Base-by-base conservation (phyloP, 768 basidiomycete species). In the Mycena crocata region DNA sequence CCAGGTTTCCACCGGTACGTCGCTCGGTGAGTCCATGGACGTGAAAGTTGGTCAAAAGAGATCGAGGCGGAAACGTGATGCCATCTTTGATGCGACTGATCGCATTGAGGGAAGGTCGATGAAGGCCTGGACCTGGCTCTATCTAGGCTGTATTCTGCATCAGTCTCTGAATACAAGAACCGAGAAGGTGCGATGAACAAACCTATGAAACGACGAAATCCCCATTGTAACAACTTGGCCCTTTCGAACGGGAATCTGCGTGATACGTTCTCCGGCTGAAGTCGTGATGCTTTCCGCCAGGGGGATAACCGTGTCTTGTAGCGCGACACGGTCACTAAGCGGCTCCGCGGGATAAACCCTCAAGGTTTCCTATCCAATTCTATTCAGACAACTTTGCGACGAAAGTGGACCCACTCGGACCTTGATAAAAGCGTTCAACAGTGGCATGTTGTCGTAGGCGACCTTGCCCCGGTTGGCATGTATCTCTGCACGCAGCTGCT, bases 401-500 rank as follows among this genome's bases (percentile, higher is more conserved):
- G n/a, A n/a, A n/a, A 15, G 35, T 37, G 15, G 15, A 23, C 28
- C 23, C 5, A 1, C 3, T 5, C 54, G 6, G 12, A 64, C 69
- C 28, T 70, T 70, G 56, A 70, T 57, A 24, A 67, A 66, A 17
- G 69, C 66, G 31, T 67, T 67, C 3, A 70, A 26, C 37, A 62
- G 37, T 1, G 61, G 44, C 51, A 70, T 48, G 24, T 9, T 39
- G 26, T 67, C 69, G 39, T 56, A 60, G 17, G 39, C 37, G 13
- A 34, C 14, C 7, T 37, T 32, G 4, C 30, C 37, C 15, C 28
- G 2, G 45, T 12, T 35, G 19, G 57, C 15, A 26, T 48, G 28
- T 17, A 70, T 67, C 31, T 70, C 69, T 4, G 32, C 52, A 0
- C 69, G 55, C 0, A 67, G 21, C 5, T 21, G 8, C 1, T 46